These are phyloP conservation scores for Phytophthora fragariaefolia DNA, from an alignment of 352 stramenopile species.

Conservation along the genomic window DNA sequence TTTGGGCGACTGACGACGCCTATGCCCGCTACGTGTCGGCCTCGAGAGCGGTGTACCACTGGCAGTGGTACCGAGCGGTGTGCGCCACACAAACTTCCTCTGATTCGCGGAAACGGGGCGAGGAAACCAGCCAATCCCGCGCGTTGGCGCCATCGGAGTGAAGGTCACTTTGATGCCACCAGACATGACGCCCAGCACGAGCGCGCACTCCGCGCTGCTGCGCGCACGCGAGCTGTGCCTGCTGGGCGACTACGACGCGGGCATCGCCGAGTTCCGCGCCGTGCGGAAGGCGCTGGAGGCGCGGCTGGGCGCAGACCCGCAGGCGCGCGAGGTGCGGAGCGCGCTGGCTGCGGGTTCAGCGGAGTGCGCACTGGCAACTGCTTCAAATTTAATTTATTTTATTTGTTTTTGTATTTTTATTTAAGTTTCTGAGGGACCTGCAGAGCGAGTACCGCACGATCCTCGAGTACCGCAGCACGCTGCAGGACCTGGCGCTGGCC, in stretches of 20 bases:
- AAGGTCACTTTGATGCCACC: background rate
- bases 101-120: conserved; percentile 4
- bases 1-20: conserved; percentile 28
- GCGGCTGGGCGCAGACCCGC: conserved; percentile 30
- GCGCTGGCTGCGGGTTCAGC: background rate
- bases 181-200: background rate
- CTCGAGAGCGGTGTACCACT: background rate
- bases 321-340: conserved; percentile 43
- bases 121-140: conserved; percentile 24
- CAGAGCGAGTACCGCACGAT: conserved; percentile 58
- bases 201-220: conserved; percentile 44
- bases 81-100: too few species aligned
- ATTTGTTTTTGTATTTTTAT: background rate
- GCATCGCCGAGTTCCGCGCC: conserved; percentile 49
- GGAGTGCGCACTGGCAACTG: too few species aligned
- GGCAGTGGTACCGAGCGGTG: background rate
- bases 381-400: too few species aligned
- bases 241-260: conserved; percentile 62
- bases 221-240: conserved; percentile 70
- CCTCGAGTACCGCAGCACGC: conserved; percentile 51
- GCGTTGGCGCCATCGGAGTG: conserved; percentile 12
- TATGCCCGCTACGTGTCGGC: conserved; percentile 44
- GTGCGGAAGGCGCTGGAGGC: conserved; percentile 45
- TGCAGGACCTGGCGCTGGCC: conserved; percentile 43
- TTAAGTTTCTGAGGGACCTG: conserved; percentile 52